Percentiles rank a stretch among this genome's conserved stretches.
Conservation (phyloP, 2,329 filamentous ascomycete species). For the Alternaria sp. region DNA sequence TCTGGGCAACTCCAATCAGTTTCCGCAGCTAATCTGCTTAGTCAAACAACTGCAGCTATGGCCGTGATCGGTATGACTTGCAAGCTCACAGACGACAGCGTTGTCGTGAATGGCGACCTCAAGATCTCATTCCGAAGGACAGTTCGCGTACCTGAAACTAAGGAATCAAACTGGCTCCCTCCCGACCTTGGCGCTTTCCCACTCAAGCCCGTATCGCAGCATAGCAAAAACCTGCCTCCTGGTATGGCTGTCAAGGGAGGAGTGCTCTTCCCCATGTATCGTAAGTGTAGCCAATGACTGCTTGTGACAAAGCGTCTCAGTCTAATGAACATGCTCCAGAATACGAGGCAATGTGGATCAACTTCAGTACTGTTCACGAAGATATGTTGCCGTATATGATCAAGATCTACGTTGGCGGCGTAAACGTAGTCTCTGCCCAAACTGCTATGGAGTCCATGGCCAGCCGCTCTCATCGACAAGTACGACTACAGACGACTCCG, state of each 20-base stretch:
- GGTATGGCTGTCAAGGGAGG: conserved; percentile 54
- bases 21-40: background rate
- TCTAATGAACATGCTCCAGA: conserved; percentile 23
- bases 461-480: conserved; percentile 7
- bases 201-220: conserved; percentile 21
- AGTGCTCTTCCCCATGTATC: conserved; percentile 59
- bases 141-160: conserved; percentile 27
- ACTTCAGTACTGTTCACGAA: conserved; percentile 29
- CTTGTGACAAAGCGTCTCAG: background rate
- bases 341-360: conserved; percentile 56
- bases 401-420: conserved; percentile 52
- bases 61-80: background rate
- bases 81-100: background rate
- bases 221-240: conserved; percentile 43
- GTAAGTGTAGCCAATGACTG: conserved; percentile 47
- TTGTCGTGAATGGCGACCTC: conserved; percentile 21
- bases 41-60: background rate
- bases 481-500: background rate
- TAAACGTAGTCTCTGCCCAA: conserved; percentile 56
- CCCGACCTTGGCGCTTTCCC: conserved; percentile 24
- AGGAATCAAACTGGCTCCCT: conserved; percentile 41
- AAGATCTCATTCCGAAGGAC: conserved; percentile 25
- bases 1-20: background rate
- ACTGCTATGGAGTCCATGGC: background rate
- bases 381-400: conserved; percentile 42